Evolutionary conservation across 495 filamentous ascomycete species (phyloP).

Genomic region (Bryoglossum gracile): DNA sequence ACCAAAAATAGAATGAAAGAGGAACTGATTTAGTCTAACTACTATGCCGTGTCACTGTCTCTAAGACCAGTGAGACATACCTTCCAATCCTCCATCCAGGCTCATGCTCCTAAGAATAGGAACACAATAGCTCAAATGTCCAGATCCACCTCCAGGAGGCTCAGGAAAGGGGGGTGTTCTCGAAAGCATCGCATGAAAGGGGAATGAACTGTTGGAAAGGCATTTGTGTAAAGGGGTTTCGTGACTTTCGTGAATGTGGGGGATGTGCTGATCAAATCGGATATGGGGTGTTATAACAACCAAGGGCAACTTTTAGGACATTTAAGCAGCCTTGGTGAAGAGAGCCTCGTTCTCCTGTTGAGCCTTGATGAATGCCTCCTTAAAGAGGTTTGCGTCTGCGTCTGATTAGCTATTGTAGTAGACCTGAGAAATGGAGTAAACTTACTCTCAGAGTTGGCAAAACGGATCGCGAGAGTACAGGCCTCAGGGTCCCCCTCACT

Average conservation of each 20-base stretch:
- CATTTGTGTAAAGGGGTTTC: slow-evolving; percentile 18
- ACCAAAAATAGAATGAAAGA: slow-evolving; percentile 19
- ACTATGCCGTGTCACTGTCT: slow-evolving; percentile 19
- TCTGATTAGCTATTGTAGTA: slow-evolving; percentile 21
- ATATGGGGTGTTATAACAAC: not conserved
- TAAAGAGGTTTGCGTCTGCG: slow-evolving; percentile 91
- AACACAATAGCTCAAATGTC: slow-evolving; percentile 15
- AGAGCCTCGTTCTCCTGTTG: slow-evolving; percentile 92
- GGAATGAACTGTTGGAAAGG: slow-evolving; percentile 11
- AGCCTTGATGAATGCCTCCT: slow-evolving; percentile 96
- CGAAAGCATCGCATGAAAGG: slow-evolving; percentile 15
- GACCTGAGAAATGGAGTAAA: slow-evolving; percentile 11
- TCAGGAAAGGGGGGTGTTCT: slow-evolving; percentile 9
- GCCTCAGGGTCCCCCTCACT: slow-evolving; percentile 97
- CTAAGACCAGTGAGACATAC: slow-evolving; percentile 8
- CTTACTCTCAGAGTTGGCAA: slow-evolving; percentile 96
- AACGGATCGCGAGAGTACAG: slow-evolving; percentile 91
- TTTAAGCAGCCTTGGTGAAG: slow-evolving; percentile 49
- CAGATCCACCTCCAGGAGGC: slow-evolving; percentile 6
- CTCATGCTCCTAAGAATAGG: slow-evolving; percentile 12
- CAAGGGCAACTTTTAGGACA: not conserved
- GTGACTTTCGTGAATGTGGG: slow-evolving; percentile 19
- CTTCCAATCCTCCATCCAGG: slow-evolving; percentile 15
- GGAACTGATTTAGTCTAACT: slow-evolving; percentile 29
- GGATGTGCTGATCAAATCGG: slow-evolving; percentile 7